Base-by-base conservation (phyloP, 164 flowering plant species). In the Brasenia schreberi region DNA sequence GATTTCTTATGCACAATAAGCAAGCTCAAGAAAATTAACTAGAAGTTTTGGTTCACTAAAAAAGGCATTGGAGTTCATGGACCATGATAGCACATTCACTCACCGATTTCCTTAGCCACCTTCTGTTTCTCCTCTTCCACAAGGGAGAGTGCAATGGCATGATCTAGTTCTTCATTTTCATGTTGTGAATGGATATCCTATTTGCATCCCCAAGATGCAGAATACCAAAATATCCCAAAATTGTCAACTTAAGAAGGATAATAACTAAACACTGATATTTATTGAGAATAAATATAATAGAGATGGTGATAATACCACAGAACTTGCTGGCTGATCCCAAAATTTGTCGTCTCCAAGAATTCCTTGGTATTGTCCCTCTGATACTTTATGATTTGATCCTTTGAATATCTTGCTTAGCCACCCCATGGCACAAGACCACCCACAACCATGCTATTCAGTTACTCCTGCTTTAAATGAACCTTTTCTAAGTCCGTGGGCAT, bases 61-160 rank as follows among this genome's bases (percentile, higher is more conserved):
- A 14, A 18, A 60, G 7, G n/a, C 7, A 60, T 60, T 18, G n/a
- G 9, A 60, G n/a, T n/a, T 9, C 23, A n/a, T 18, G 39, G 39
- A 33, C 4, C 39, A 60, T 60, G 18, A n/a, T 7, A n/a, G 19
- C n/a, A 3, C 7, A 18, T n/a, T 60, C 62, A 74, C 80, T 78
- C 72, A 92, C 98, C 88, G 56, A 76, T 75, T 53, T 79, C 81
- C 62, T 74, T 73, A 77, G 81, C 81, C 71, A 82, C 82, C 71
- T 88, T 83, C 69, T 81, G 88, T 19, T 73, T 80, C 64, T 88
- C 89, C 66, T 78, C 88, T 74, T 88, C 94, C 23, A 84, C 64
- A 65, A 90, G 92, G 19, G 97, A 93, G 59, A 86, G 68, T 43
- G 98, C 97, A 77, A 90, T 88, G 6, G 97, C 97, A 71, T 68